phyloP scores from a whole-genome alignment of 306 rosid species.

The Canavalia gladiata region DNA sequence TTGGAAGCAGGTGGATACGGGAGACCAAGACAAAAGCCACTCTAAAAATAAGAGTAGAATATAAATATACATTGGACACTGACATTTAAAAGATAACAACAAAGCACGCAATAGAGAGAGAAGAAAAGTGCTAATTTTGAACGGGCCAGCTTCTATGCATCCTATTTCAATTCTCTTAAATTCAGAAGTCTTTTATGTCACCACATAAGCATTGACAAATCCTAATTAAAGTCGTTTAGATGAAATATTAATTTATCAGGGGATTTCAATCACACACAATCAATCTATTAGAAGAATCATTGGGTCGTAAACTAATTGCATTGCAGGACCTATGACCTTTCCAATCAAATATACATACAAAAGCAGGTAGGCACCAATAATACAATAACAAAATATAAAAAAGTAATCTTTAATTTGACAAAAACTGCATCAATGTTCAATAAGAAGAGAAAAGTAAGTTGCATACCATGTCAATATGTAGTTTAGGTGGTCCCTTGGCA shows the following conservation, averaged over 20 bases:
- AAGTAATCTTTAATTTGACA: neutral
- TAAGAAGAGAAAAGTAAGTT: conserved; percentile 21
- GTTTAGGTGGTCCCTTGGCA: conserved; percentile 94
- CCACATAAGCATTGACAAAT: neutral
- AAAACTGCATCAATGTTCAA: conserved; percentile 14
- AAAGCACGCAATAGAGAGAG: neutral
- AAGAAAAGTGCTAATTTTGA: neutral
- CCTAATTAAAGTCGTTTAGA: neutral
- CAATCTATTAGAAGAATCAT: neutral
- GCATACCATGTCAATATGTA: conserved; percentile 91
- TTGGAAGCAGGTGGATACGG: neutral
- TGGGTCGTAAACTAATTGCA: neutral
- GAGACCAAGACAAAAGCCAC: neutral
- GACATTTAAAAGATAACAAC: neutral
- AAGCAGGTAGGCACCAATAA: neutral
- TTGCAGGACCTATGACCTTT: conserved; percentile 15
- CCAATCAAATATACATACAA: neutral
- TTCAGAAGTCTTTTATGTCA: neutral
- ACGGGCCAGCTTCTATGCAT: neutral
- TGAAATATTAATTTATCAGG: neutral
- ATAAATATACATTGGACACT: neutral
- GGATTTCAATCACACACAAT: neutral
- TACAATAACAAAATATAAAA: neutral
- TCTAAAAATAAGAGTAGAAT: neutral
- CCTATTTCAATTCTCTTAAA: neutral